Evolutionary conservation across 306 rosid species (phyloP).

Genomic region (Trifolium subterraneum): DNA sequence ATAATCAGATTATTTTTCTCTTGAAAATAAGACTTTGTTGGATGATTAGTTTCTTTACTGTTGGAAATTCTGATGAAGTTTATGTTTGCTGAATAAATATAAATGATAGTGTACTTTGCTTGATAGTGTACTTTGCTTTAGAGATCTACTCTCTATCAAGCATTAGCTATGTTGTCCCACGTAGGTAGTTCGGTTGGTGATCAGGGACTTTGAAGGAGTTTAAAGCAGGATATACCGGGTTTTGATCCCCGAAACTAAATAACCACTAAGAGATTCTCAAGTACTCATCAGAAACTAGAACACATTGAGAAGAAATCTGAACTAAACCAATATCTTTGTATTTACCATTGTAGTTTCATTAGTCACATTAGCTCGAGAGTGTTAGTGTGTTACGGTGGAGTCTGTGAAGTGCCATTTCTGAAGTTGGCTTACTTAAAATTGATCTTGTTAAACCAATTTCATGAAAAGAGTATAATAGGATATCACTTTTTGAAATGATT

Average conservation of each 20-base stretch:
- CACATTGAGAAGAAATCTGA: neutral
- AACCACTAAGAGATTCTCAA: neutral
- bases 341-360: neutral
- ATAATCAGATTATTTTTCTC: neutral
- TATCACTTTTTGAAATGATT: neutral
- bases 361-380: neutral
- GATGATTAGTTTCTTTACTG: neutral
- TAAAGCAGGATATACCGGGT: neutral
- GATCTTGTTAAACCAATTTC: constrained; percentile 21
- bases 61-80: neutral
- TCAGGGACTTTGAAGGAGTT: neutral
- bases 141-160: constrained; percentile 30
- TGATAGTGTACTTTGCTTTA: constrained; percentile 6
- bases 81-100: neutral
- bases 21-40: constrained; percentile 17
- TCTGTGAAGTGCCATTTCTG: neutral
- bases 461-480: neutral
- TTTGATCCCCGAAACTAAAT: neutral
- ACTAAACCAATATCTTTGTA: neutral
- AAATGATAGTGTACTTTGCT: constrained; percentile 7
- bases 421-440: constrained; percentile 5
- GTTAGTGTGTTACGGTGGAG: neutral
- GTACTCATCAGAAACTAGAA: neutral
- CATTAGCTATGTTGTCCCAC: neutral
- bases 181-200: neutral